phyloP scores from a whole-genome alignment of 306 rosid species.

The Delonix regia region DNA sequence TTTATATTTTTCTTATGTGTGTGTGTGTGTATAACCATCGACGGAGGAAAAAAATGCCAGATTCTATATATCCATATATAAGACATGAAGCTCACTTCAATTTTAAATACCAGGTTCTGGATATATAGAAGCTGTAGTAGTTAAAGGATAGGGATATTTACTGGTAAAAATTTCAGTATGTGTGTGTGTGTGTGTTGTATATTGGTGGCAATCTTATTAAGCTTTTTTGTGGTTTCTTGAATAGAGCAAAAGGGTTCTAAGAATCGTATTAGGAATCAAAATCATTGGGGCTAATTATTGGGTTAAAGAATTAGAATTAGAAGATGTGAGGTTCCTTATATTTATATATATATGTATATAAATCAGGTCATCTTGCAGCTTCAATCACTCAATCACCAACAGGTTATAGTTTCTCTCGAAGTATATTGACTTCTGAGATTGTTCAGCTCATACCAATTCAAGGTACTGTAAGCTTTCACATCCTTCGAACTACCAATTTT shows the following conservation, averaged over 20 bases:
- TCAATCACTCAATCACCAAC: slow-evolving; percentile 91
- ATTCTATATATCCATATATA: no score
- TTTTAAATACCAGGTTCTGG: no score
- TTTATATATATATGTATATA: background rate
- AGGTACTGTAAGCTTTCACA: slow-evolving; percentile 31
- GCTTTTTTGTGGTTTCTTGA: background rate
- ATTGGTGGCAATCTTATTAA: background rate
- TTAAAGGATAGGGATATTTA: no score
- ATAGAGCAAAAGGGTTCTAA: background rate
- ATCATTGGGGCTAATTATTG: background rate
- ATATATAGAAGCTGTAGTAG: no score
- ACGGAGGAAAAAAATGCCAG: no score
- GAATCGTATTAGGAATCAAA: no score
- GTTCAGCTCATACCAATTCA: slow-evolving; percentile 14
- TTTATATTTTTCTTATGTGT: no score
- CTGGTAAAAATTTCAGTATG: no score
- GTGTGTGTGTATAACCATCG: no score
- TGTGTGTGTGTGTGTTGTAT: background rate
- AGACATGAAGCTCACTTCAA: no score
- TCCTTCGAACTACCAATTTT: background rate
- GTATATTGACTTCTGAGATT: background rate
- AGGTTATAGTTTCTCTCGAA: slow-evolving; percentile 20
- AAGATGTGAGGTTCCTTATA: no score
- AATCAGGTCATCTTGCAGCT: slow-evolving; percentile 97
- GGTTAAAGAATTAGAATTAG: background rate